A percentile compares a stretch with the other conserved stretches of the same genome.
These are phyloP conservation scores for Taphrina pruni DNA, from an alignment of 1,139 yeast species.

Conservation along the genomic window DNA sequence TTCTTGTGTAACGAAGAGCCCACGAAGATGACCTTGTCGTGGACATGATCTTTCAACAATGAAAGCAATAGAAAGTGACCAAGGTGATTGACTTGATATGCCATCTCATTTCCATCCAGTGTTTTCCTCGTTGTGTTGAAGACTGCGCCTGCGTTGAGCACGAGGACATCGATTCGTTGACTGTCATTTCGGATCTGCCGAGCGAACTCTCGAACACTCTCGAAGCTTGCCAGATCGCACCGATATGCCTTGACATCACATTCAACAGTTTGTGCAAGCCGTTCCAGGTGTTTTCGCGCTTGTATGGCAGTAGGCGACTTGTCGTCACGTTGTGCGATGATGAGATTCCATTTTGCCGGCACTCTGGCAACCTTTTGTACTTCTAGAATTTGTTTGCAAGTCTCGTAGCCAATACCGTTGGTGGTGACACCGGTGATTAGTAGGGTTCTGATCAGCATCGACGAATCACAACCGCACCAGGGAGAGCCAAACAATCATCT, in stretches of 20 bases:
- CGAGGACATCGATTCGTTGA: slow-evolving; percentile 17
- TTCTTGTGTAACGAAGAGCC: slow-evolving; percentile 33
- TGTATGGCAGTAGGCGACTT: slow-evolving; percentile 9
- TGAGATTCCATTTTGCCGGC: slow-evolving; percentile 24
- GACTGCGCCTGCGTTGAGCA: slow-evolving; percentile 29
- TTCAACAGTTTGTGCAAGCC: not conserved
- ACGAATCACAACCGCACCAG: too few relatives aligned
- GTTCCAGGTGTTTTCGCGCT: slow-evolving; percentile 11
- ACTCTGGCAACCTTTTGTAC: slow-evolving; percentile 26
- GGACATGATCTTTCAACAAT: slow-evolving; percentile 13
- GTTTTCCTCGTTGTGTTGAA: slow-evolving; percentile 5
- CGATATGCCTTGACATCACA: slow-evolving; percentile 2
- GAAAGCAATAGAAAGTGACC: slow-evolving; percentile 33
- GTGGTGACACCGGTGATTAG: slow-evolving; percentile 32
- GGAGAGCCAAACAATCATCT: too few relatives aligned
- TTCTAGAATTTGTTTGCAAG: slow-evolving; percentile 14
- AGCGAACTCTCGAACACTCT: slow-evolving; percentile 27
- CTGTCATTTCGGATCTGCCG: not conserved
- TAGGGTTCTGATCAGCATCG: slow-evolving; percentile 11
- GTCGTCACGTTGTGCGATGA: slow-evolving; percentile 39
- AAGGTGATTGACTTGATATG: slow-evolving; percentile 29
- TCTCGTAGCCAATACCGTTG: slow-evolving; percentile 26
- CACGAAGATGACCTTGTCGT: slow-evolving; percentile 32
- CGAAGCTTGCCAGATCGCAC: slow-evolving; percentile 33
- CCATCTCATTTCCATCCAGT: slow-evolving; percentile 21